Evolutionary conservation across 1,284 basidiomycete genomes (phyloP).

Genomic region (Kwoniella shivajii): DNA sequence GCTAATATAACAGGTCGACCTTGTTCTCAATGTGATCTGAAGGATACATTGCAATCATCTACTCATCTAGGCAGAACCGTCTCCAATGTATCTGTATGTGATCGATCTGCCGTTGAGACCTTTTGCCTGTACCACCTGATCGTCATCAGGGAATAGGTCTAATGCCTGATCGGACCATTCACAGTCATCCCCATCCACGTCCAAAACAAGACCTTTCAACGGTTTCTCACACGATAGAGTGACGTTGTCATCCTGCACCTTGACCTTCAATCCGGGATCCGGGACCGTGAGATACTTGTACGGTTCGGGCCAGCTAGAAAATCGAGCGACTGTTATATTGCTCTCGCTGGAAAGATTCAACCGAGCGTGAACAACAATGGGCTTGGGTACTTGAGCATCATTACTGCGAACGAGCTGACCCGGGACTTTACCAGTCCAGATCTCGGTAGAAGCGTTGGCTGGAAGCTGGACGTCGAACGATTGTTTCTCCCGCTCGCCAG

Average conservation of each 20-base stretch:
- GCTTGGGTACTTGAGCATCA: slow-evolving; percentile 65
- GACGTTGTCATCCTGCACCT: slow-evolving; percentile 64
- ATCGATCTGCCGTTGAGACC: slow-evolving; percentile 69
- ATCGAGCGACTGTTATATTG: slow-evolving; percentile 66
- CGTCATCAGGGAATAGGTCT: slow-evolving; percentile 80
- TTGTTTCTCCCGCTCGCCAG: slow-evolving; percentile 58
- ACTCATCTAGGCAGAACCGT: slow-evolving; percentile 1
- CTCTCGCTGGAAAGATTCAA: slow-evolving; percentile 60
- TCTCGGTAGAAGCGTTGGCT: slow-evolving; percentile 78
- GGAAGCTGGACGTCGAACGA: slow-evolving; percentile 61
- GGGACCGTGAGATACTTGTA: slow-evolving; percentile 88
- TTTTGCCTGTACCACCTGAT: slow-evolving; percentile 63
- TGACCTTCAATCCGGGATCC: slow-evolving; percentile 61
- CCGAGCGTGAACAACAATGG: slow-evolving; percentile 74
- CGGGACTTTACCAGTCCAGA: slow-evolving; percentile 69
- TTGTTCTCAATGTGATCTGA: slow-evolving; percentile 3
- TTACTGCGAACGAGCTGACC: slow-evolving; percentile 68
- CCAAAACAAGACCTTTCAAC: slow-evolving; percentile 81
- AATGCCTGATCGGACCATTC: slow-evolving; percentile 84
- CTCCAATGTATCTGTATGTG: slow-evolving; percentile 57
- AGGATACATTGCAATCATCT: neutral
- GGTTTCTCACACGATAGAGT: slow-evolving; percentile 66
- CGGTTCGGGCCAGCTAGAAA: slow-evolving; percentile 75
- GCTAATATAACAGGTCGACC: slow-evolving; percentile 4
- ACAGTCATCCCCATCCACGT: slow-evolving; percentile 67